Conservation (phyloP, 2,329 filamentous ascomycete genomes). For the Chalara sp. region DNA sequence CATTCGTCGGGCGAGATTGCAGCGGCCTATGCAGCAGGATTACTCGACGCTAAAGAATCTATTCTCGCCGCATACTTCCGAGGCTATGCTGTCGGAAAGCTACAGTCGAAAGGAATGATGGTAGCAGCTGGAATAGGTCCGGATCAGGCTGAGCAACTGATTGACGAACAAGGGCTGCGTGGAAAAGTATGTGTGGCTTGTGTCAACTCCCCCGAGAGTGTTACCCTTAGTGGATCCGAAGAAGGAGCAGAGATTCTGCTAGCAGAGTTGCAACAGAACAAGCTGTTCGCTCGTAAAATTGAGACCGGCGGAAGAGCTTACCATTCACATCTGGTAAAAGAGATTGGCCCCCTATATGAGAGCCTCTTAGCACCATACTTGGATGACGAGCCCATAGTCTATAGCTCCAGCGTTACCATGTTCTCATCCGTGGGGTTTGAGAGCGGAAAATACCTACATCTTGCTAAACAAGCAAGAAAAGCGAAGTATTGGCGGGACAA, state of each 20-base stretch:
- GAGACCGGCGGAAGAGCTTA: slow-evolving; percentile 9
- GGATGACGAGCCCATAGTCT: not conserved
- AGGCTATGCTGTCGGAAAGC: slow-evolving; percentile 4
- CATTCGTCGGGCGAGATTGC: slow-evolving; percentile 42
- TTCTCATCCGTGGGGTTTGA: not conserved
- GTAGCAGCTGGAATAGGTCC: slow-evolving; percentile 12
- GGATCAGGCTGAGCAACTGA: slow-evolving; percentile 1
- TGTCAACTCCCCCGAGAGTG: slow-evolving; percentile 18
- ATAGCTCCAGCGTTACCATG: no score
- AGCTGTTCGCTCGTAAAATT: slow-evolving; percentile 10
- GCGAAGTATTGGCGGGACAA: slow-evolving; percentile 1
- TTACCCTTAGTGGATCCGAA: slow-evolving; percentile 18
- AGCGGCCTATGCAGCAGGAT: slow-evolving; percentile 35
- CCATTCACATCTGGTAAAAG: slow-evolving; percentile 10
- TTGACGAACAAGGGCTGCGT: not conserved
- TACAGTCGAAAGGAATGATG: slow-evolving; percentile 18
- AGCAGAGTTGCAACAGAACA: slow-evolving; percentile 5
- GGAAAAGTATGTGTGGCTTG: slow-evolving; percentile 17
- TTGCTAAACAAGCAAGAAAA: not conserved
- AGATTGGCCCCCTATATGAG: slow-evolving; percentile 18
- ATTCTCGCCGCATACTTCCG: slow-evolving; percentile 38
- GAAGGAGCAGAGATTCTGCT: slow-evolving; percentile 4
- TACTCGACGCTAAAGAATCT: slow-evolving; percentile 26
- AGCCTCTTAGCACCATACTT: not conserved
- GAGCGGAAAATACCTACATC: not conserved